phyloP scores from a whole-genome alignment of 306 rosid species.

The Cucurbita ficifolia region DNA sequence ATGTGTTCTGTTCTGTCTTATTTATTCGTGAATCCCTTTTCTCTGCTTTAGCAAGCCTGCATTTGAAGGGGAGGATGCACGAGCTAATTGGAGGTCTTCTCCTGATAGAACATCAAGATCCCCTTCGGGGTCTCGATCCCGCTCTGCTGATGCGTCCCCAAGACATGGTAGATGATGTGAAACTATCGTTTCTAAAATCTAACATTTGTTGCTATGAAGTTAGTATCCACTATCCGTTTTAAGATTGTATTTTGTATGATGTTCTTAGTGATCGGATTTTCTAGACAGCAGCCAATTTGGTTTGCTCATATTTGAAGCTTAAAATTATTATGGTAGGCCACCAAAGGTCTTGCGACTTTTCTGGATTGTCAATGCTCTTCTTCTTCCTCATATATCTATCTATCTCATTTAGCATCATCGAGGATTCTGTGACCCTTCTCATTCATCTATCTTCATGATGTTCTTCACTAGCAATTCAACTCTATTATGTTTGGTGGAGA shows the following conservation, averaged over 20 bases:
- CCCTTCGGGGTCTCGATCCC: conserved; percentile 74
- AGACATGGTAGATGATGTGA: conserved; percentile 31
- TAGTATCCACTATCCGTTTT: not conserved
- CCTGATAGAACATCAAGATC: conserved; percentile 54
- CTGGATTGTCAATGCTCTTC: not conserved
- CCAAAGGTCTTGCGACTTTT: not conserved
- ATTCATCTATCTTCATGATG: not conserved
- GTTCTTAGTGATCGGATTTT: not conserved
- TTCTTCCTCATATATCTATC: not conserved
- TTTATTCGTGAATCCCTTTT: not conserved
- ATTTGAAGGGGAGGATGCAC: conserved; percentile 41
- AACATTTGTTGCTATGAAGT: not conserved
- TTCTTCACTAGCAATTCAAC: not conserved
- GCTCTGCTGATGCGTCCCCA: conserved; percentile 62
- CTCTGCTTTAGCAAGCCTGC: conserved; percentile 40
- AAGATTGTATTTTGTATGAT: not conserved
- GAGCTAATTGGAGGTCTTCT: conserved; percentile 56
- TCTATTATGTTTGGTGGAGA: not conserved
- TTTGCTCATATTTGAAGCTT: not conserved
- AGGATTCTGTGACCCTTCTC: not conserved
- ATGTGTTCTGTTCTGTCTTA: not conserved
- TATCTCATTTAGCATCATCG: not conserved
- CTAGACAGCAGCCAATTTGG: not conserved
- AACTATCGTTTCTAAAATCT: not conserved
- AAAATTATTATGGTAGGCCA: not conserved